Base-by-base conservation (phyloP, 2,329 filamentous ascomycete species). In the Hypoxylon sp. region DNA sequence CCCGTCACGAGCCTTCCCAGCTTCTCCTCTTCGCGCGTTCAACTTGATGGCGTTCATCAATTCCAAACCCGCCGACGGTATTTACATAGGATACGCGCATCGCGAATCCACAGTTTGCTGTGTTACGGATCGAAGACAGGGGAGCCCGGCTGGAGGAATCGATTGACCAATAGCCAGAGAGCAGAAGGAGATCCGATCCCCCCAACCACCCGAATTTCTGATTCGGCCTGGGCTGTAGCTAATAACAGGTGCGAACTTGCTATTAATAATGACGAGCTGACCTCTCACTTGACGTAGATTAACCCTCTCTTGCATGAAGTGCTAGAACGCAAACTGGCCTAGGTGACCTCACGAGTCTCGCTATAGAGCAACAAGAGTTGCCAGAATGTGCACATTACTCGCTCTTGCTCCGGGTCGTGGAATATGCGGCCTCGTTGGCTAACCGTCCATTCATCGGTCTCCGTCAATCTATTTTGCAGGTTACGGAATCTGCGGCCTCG, bases 131-230 rank as follows among this genome's bases (percentile, higher is more conserved):
- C 60, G 24, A n/a, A 49, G 64, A 67, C 64, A 67, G 67, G 64
- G 60, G 60, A 52, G 55, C 61, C 64, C 38, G 40, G 55, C 57
- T 36, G 54, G 48, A 44, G 26, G 54, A 26, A 67, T 56, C 64
- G 54, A 69, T 69, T 69, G 67, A 60, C 67, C 67, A 69, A 69
- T 69, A 61, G 36, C 51, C 53, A 56, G 30, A 30, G 20, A 60
- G 60, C 16, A 62, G 45, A 57, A 32, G 30, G 48, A 67, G 64
- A 64, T 69, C 63, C 66, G 49, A 59, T 63, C 59, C 64, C 59
- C 64, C 67, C 67, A 69, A 52, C 67, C 67, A 67, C 67, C 64
- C 61, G 53, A 69, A 57, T 69, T 69, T 69, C 61, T 46, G 9
- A 56, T 61, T 59, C 40, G 60, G 52, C 46, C 33, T 48, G 48